phyloP scores from a whole-genome alignment of 441 rosid genomes.

The Populus tomentosa region DNA sequence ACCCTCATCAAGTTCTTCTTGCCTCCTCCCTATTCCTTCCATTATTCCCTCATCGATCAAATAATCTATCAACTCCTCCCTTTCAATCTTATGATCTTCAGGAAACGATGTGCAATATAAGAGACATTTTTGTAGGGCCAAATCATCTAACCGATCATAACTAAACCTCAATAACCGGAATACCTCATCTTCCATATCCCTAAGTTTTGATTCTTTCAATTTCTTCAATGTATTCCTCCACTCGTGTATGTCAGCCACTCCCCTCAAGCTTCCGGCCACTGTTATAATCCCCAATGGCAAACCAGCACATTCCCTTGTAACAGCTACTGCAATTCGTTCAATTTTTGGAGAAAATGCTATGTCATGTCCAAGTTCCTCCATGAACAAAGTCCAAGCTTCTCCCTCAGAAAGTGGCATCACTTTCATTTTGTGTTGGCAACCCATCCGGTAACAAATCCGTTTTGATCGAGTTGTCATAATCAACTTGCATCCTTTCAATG shows the following conservation, averaged over 20 bases:
- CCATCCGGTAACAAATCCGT: neutral
- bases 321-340: neutral
- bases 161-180: neutral
- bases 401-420: neutral
- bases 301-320: neutral
- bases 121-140: neutral
- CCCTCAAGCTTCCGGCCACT: neutral
- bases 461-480: neutral
- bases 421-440: neutral
- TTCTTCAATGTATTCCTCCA: neutral
- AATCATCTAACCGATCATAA: neutral
- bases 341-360: neutral
- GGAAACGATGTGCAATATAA: neutral
- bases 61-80: too few relatives aligned
- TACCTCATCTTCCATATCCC: neutral
- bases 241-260: neutral
- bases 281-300: neutral
- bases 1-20: neutral
- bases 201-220: neutral
- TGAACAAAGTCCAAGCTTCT: neutral
- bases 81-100: too few relatives aligned
- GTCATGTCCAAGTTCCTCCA: neutral
- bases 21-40: neutral
- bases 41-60: neutral
- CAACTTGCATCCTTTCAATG: neutral